Evolutionary conservation across 164 flowering plant species (phyloP).

Genomic region (Berberis thunbergii): DNA sequence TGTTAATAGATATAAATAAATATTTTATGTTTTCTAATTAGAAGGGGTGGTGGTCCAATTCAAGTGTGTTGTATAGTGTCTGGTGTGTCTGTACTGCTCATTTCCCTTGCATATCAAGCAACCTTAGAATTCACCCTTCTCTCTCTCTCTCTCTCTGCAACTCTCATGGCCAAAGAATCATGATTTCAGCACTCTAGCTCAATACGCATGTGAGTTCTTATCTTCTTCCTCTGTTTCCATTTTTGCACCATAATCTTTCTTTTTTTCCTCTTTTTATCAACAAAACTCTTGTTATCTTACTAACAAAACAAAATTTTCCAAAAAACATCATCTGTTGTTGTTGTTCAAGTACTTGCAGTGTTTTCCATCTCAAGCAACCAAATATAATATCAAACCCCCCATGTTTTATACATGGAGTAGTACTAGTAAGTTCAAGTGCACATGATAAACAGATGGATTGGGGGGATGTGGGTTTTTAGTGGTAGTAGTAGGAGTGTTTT

Average conservation of each 20-base stretch:
- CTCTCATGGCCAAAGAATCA: conserved; percentile 70
- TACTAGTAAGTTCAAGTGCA: no score
- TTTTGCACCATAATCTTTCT: not conserved
- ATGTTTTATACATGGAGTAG: no score
- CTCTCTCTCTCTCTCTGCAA: conserved; percentile 24
- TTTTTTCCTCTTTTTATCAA: no score
- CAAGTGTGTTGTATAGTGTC: conserved; percentile 17
- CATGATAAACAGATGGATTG: no score
- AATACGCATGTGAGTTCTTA: conserved; percentile 73
- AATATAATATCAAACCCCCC: no score
- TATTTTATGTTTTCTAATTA: conserved; percentile 12
- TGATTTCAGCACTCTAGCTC: conserved; percentile 59
- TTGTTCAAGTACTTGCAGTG: no score
- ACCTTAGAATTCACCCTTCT: conserved; percentile 33
- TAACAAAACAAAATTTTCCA: no score
- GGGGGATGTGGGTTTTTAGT: no score
- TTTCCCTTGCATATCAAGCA: conserved; percentile 43
- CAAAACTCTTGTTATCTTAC: no score
- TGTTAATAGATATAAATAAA: conserved; percentile 2
- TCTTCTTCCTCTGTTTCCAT: conserved; percentile 12
- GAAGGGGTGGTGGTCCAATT: conserved; percentile 35
- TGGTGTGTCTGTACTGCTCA: conserved; percentile 62
- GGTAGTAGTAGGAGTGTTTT: conserved; percentile 5
- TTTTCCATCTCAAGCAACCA: no score
- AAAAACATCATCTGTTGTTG: no score